A percentile compares a stretch with the other conserved stretches of the same genome.
These are phyloP conservation scores for Selaginella moellendorffii DNA, from an alignment of 75 land plant species.

Conservation along the genomic window DNA sequence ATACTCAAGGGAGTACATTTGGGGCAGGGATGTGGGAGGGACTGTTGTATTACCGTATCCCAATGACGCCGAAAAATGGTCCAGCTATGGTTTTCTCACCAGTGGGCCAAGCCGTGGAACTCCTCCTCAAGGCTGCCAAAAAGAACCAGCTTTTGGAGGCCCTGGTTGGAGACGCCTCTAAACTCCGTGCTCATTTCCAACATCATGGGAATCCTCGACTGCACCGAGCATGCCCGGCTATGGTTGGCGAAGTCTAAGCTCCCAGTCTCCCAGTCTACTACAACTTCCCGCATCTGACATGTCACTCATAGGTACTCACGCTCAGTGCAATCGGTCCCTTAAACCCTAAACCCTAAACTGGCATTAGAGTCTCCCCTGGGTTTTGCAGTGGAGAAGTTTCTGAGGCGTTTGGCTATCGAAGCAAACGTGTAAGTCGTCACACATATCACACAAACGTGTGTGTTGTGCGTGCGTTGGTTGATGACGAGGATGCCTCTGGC, in stretches of 20 bases:
- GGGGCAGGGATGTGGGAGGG: not conserved
- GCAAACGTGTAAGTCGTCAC: not conserved
- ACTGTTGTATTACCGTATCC: not conserved
- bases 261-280: slow-evolving; percentile 1
- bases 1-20: not conserved
- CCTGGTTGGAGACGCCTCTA: not conserved
- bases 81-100: not conserved
- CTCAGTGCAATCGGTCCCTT: no score
- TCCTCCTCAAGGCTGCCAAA: no score
- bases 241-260: not conserved
- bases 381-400: not conserved
- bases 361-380: slow-evolving; percentile 1
- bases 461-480: not conserved
- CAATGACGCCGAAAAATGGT: not conserved
- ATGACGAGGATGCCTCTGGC: not conserved
- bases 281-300: slow-evolving; percentile 1
- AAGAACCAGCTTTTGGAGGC: not conserved
- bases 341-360: not conserved
- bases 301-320: not conserved
- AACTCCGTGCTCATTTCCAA: not conserved
- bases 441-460: not conserved
- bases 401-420: not conserved
- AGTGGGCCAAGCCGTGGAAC: not conserved
- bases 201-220: not conserved
- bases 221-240: slow-evolving; percentile 2